Conservation (phyloP, 2,329 filamentous ascomycete genomes). For the Fusarium lateritium region DNA sequence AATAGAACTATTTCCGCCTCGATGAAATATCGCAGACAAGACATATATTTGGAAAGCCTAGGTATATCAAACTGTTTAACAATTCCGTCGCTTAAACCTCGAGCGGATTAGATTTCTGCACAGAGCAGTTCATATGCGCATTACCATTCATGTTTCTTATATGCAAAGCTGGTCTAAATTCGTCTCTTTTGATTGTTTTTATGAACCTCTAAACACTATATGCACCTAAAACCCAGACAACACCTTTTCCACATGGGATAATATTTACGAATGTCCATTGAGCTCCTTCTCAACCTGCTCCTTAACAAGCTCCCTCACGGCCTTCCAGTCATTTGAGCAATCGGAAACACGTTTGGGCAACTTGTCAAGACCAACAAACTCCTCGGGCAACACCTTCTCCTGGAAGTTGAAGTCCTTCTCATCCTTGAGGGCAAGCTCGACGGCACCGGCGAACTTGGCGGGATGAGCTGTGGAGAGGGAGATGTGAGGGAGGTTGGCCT, state of each 20-base stretch:
- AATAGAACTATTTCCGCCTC: too few species aligned
- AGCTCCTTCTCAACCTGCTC: conserved; percentile 79
- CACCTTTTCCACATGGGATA: not conserved
- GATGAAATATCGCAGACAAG: too few species aligned
- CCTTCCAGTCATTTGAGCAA: conserved; percentile 80
- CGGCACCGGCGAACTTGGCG: conserved; percentile 91
- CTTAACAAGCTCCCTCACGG: conserved; percentile 82
- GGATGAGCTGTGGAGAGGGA: conserved; percentile 94
- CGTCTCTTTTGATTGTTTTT: conserved; percentile 11
- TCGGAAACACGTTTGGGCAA: conserved; percentile 81
- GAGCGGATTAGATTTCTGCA: too few species aligned
- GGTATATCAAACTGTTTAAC: too few species aligned
- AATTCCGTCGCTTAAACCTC: too few species aligned
- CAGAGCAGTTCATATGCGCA: not conserved
- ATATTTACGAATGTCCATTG: conserved; percentile 46
- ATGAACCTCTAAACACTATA: conserved; percentile 9
- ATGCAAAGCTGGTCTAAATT: not conserved
- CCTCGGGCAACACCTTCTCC: conserved; percentile 80
- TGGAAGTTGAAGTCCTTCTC: conserved; percentile 83
- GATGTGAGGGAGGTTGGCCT: conserved; percentile 76
- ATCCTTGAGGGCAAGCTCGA: conserved; percentile 81
- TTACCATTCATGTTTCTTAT: not conserved
- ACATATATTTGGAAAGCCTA: too few species aligned
- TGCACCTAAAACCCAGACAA: conserved; percentile 4
- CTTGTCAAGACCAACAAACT: conserved; percentile 85